Percentiles rank a stretch among this genome's conserved stretches.
Evolutionary conservation across 495 filamentous ascomycete species (phyloP).

Genomic region (Penicillium psychrofluorescens): DNA sequence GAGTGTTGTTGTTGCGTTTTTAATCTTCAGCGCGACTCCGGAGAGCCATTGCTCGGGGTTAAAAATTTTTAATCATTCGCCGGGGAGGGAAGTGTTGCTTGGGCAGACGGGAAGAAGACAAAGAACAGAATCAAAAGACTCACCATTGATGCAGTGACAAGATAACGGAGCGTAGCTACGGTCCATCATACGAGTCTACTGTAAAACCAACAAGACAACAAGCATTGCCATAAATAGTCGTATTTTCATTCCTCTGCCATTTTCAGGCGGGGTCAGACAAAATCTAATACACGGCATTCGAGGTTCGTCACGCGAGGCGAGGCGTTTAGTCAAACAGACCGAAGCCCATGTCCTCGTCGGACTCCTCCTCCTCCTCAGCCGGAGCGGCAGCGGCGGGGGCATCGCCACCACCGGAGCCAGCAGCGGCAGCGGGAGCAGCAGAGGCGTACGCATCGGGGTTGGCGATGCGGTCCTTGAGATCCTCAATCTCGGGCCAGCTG

Average conservation of each 20-base stretch:
- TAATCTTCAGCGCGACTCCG: slow-evolving; percentile 39
- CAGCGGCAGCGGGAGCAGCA: slow-evolving; percentile 62
- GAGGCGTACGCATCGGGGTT: slow-evolving; percentile 93
- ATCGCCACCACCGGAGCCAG: slow-evolving; percentile 39
- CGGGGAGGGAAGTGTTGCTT: slow-evolving; percentile 8
- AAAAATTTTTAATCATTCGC: slow-evolving; percentile 54
- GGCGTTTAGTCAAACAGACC: slow-evolving; percentile 52
- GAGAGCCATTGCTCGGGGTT: slow-evolving; percentile 42
- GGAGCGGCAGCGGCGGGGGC: slow-evolving; percentile 46
- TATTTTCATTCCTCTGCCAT: slow-evolving; percentile 27
- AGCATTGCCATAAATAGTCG: slow-evolving; percentile 24
- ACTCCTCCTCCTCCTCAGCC: slow-evolving; percentile 44
- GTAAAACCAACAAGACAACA: not conserved
- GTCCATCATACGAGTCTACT: slow-evolving; percentile 26
- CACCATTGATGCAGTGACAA: slow-evolving; percentile 19
- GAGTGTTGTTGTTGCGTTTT: slow-evolving; percentile 56
- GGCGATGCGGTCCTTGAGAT: slow-evolving; percentile 97
- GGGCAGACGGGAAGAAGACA: not conserved
- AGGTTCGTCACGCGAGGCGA: slow-evolving; percentile 16
- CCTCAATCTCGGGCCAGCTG: slow-evolving; percentile 91
- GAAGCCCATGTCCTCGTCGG: slow-evolving; percentile 48
- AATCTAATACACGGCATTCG: slow-evolving; percentile 39
- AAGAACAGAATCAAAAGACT: slow-evolving; percentile 13
- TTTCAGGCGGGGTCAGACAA: slow-evolving; percentile 21
- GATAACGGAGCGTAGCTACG: slow-evolving; percentile 34